Base-by-base conservation (phyloP, 2,329 filamentous ascomycete genomes). In the Ilyonectria robusta region DNA sequence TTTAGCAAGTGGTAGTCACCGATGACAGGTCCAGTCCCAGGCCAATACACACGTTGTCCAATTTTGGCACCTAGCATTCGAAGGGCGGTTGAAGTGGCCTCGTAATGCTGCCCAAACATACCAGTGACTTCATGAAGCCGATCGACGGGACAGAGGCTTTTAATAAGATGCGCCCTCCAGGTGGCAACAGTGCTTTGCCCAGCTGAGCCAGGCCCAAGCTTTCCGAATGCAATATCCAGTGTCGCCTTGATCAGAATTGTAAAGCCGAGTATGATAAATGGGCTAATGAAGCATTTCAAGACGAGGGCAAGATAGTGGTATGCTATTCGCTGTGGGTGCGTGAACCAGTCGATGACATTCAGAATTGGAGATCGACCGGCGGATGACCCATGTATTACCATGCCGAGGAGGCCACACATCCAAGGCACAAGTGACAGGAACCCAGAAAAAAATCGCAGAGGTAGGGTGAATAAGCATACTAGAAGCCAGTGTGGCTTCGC, bases 31-130 rank as follows among this genome's bases (percentile, higher is more conserved):
- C 87, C 87, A 15, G 85, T 87, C 10, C 87, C 87, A 2, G 87
- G 87, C 87, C 87, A 89, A 74, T 89, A 89, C 0, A 89, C 83
- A 4, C 84, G 81, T 72, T 82, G 81, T 21, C 87, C 87, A 42
- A 88, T 81, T 72, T 82, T 84, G 15, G 82, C 84, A n/a, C 87
- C 87, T 19, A 89, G 78, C 62, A 84, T 77, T 15, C 87, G 81
- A 8, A 87, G 77, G 1, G 85, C 81, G 44, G 85, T 76, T 0
- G 86, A 88, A 1, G 86, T 88, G 10, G 83, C 81, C 67, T 88
- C 86, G 70, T 89, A 89, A 70, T 89, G 87, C 33, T 82, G 81
- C 8, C 87, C 87, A 65, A 88, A 85, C 21, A 89, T 77, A 33
- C 81, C 80, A 0, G 85, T 87, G 58, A 89, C 71, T n/a, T 84